A percentile compares a stretch with the other conserved stretches of the same genome.
These are phyloP conservation scores for Cyphellophora attinorum DNA, from an alignment of 2,329 filamentous ascomycete species.

Conservation along the genomic window DNA sequence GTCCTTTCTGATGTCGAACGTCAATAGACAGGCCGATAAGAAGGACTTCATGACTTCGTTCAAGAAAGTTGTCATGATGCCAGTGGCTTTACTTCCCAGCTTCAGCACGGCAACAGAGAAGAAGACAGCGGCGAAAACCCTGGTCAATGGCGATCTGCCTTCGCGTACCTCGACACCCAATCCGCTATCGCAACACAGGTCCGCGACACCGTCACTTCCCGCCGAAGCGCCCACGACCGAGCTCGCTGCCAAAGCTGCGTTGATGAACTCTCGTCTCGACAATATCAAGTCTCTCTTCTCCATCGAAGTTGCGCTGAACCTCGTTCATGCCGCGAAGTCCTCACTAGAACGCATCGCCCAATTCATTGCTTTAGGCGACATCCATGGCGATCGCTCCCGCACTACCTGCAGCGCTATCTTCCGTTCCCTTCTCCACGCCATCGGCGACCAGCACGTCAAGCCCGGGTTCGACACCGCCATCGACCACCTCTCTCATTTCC, in stretches of 20 bases:
- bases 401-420: slow-evolving; percentile 89
- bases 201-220: slow-evolving; percentile 33
- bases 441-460: slow-evolving; percentile 81
- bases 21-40: slow-evolving; percentile 91
- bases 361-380: slow-evolving; percentile 71
- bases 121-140: slow-evolving; percentile 19
- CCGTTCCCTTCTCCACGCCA: slow-evolving; percentile 68
- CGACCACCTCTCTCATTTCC: slow-evolving; percentile 80
- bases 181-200: slow-evolving; percentile 26
- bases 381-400: slow-evolving; percentile 70
- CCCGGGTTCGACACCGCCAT: slow-evolving; percentile 91
- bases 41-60: slow-evolving; percentile 93
- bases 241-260: slow-evolving; percentile 89
- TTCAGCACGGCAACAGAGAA: slow-evolving; percentile 50
- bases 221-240: slow-evolving; percentile 76
- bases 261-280: slow-evolving; percentile 90
- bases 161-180: slow-evolving; percentile 21
- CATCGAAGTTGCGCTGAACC: slow-evolving; percentile 82
- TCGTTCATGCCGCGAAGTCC: slow-evolving; percentile 81
- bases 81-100: slow-evolving; percentile 77
- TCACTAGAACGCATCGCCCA: slow-evolving; percentile 77
- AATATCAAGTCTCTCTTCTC: slow-evolving; percentile 93
- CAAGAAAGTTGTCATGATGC: slow-evolving; percentile 99
- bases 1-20: slow-evolving; percentile 90
- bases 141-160: slow-evolving; percentile 16